Conservation (phyloP, 2,329 filamentous ascomycete species). For the Verticillium nubilum region DNA sequence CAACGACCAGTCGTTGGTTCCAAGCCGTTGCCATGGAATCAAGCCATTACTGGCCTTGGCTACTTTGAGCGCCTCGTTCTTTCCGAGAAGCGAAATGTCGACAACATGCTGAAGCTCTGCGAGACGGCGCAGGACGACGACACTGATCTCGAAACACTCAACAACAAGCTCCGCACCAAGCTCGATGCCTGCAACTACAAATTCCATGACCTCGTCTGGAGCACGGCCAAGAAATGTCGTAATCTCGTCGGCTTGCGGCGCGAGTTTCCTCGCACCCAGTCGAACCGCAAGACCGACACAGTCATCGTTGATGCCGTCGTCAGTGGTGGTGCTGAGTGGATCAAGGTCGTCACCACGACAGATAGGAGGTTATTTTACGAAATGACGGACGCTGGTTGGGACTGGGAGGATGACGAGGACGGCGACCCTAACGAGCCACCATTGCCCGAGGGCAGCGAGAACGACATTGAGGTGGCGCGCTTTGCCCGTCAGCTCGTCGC, state of each 20-base stretch:
- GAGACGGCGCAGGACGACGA: not conserved
- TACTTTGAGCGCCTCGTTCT: constrained; percentile 9
- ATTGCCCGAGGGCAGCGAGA: constrained; percentile 15
- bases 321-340: constrained; percentile 9
- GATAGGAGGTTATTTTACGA: constrained; percentile 26
- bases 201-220: constrained; percentile 12
- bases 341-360: constrained; percentile 13
- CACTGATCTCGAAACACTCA: constrained; percentile 1
- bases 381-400: constrained; percentile 35
- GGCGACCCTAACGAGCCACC: constrained; percentile 28
- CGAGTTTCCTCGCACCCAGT: constrained; percentile 3
- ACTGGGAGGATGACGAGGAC: constrained; percentile 26
- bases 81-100: constrained; percentile 11
- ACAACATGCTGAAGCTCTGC: constrained; percentile 8
- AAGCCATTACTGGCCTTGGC: constrained; percentile 9
- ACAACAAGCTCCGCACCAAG: constrained; percentile 4
- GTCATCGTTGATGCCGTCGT: constrained; percentile 11
- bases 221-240: constrained; percentile 9
- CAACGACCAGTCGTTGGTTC: constrained; percentile 5
- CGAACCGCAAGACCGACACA: constrained; percentile 1
- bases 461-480: constrained; percentile 16
- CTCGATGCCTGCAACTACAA: constrained; percentile 12
- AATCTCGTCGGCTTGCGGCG: constrained; percentile 7
- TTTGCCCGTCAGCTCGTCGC: constrained; percentile 26
- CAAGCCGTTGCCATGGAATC: constrained; percentile 11